Evolutionary conservation across 441 rosid genomes (phyloP).

Genomic region (Erodium trifolium): DNA sequence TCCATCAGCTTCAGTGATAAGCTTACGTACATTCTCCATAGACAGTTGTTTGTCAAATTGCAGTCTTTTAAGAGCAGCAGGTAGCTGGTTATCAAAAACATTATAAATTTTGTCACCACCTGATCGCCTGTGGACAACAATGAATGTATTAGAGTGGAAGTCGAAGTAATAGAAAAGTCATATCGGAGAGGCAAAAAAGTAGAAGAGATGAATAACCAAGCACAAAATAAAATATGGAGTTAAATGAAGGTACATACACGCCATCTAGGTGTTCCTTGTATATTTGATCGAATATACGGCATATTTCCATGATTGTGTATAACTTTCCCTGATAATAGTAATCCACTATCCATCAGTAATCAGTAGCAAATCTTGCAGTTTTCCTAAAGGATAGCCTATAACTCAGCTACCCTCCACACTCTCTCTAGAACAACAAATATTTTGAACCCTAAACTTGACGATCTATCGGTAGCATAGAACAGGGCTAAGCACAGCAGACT

Average conservation of each 20-base stretch:
- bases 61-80: slow-evolving; percentile 92
- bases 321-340: slow-evolving; percentile 66
- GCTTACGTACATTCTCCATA: slow-evolving; percentile 79
- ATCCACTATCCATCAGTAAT: neutral
- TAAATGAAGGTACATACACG: slow-evolving; percentile 44
- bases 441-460: too few species aligned
- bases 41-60: slow-evolving; percentile 92
- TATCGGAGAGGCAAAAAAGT: neutral
- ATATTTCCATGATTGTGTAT: slow-evolving; percentile 85
- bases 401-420: too few species aligned
- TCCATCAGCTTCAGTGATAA: slow-evolving; percentile 36
- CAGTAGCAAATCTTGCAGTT: neutral
- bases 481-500: neutral
- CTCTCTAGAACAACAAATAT: too few species aligned
- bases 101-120: slow-evolving; percentile 96
- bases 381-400: too few species aligned
- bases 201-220: too few species aligned
- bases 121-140: slow-evolving; percentile 54
- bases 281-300: slow-evolving; percentile 94
- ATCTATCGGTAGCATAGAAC: slow-evolving; percentile 10
- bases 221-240: too few species aligned
- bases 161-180: neutral
- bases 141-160: neutral
- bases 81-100: slow-evolving; percentile 90
- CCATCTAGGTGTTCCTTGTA: slow-evolving; percentile 98